phyloP scores from a whole-genome alignment of 2,329 filamentous ascomycete species.

The Endoconidiophora laricicola region DNA sequence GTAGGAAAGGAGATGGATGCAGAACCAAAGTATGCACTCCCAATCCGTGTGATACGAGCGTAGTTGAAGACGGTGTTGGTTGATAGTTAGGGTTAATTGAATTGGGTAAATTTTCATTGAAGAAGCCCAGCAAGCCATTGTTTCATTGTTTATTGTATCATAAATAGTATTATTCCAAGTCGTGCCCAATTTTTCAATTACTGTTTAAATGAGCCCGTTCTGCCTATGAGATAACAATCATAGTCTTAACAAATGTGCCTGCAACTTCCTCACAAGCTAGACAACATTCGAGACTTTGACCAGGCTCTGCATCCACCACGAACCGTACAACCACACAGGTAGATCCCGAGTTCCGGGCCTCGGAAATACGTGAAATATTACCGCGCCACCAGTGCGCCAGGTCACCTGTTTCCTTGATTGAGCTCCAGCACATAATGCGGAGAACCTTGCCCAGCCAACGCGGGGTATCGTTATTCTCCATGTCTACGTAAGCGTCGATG shows the following conservation, averaged over 20 bases:
- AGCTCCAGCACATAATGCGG: conserved; percentile 36
- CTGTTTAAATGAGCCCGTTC: neutral
- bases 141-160: too few species aligned
- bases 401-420: conserved; percentile 26
- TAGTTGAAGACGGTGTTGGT: neutral
- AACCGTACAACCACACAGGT: conserved; percentile 1
- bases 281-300: conserved; percentile 44
- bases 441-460: conserved; percentile 49
- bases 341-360: too few species aligned
- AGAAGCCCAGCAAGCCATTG: neutral
- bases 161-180: neutral
- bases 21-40: neutral
- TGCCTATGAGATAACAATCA: neutral
- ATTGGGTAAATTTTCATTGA: neutral
- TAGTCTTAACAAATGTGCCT: conserved; percentile 30
- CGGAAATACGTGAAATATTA: conserved; percentile 31
- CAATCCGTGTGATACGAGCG: neutral
- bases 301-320: conserved; percentile 32
- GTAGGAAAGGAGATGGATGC: conserved; percentile 39
- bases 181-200: neutral
- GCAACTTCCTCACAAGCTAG: conserved; percentile 79
- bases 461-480: conserved; percentile 46
- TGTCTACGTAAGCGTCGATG: conserved; percentile 51
- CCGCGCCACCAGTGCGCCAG: conserved; percentile 52
- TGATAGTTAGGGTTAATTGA: too few species aligned